Percentiles rank a stretch among this genome's conserved stretches.
phyloP scores from a whole-genome alignment of 2,329 filamentous ascomycete genomes.

The Pezicula neosporulosa region DNA sequence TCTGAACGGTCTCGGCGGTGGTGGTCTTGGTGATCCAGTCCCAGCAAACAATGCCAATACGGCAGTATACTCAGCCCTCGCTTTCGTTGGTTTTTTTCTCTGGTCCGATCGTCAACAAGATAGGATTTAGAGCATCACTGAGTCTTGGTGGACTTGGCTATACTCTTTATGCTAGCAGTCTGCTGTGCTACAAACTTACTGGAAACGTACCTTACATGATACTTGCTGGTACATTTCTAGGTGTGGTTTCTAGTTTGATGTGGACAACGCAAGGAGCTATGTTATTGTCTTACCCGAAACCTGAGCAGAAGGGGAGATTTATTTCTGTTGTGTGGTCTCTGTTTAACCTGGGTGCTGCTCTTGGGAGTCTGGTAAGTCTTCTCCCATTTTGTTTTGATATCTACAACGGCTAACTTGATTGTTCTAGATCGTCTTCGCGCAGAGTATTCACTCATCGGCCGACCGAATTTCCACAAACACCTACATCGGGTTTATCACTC shows the following conservation, averaged over 20 bases:
- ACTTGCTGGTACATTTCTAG: constrained; percentile 70
- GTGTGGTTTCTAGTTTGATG: constrained; percentile 70
- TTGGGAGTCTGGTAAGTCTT: constrained; percentile 58
- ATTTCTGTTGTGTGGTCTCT: constrained; percentile 91
- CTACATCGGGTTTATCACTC: constrained; percentile 7
- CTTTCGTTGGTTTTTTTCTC: constrained; percentile 65
- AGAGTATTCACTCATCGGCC: constrained; percentile 58
- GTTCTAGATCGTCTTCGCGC: constrained; percentile 58
- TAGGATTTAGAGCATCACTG: constrained; percentile 65
- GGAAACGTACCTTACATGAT: constrained; percentile 58
- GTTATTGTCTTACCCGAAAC: constrained; percentile 82
- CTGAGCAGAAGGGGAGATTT: constrained; percentile 77
- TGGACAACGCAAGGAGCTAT: constrained; percentile 82
- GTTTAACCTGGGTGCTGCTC: constrained; percentile 84
- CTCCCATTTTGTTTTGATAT: constrained; percentile 1
- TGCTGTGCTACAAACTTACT: constrained; percentile 65
- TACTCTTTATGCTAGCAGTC: constrained; percentile 66
- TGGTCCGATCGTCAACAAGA: constrained; percentile 69
- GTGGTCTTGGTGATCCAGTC: constrained; percentile 49
- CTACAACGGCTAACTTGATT: background rate
- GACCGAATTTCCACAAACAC: constrained; percentile 12
- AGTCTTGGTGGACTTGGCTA: constrained; percentile 72
- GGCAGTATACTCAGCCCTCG: constrained; percentile 43
- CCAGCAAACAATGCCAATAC: constrained; percentile 43
- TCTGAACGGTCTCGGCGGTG: constrained; percentile 59